Evolutionary conservation across 192 early-diverging fungal species (phyloP).

Genomic region (Backusella morwellensis): DNA sequence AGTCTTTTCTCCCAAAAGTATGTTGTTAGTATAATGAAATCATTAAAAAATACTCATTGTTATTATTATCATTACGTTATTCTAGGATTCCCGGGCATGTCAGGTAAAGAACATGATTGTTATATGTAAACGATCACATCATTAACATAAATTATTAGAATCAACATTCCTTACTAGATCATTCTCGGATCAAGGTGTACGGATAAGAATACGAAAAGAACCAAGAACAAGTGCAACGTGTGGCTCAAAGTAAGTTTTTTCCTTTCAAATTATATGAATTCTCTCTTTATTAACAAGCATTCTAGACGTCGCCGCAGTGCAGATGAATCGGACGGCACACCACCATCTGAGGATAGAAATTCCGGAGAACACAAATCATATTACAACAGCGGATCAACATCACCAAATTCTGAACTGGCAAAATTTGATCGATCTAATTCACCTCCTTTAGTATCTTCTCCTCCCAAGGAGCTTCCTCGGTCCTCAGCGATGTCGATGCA

Average conservation of each 20-base stretch:
- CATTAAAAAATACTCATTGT: not conserved
- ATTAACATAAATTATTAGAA: slow-evolving; percentile 40
- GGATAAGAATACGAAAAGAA: slow-evolving; percentile 90
- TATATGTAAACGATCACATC: not conserved
- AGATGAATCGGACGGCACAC: not conserved
- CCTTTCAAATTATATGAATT: not conserved
- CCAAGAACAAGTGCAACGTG: slow-evolving; percentile 1
- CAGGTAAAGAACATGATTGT: slow-evolving; percentile 29
- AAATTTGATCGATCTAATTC: slow-evolving; percentile 1
- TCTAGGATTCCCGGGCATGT: slow-evolving; percentile 89
- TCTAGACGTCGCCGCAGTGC: not conserved
- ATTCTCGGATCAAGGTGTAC: slow-evolving; percentile 93
- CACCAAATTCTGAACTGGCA: not conserved
- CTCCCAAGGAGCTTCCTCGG: not conserved
- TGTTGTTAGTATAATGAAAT: not conserved
- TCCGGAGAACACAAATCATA: not conserved
- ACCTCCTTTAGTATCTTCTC: not conserved
- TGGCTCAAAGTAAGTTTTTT: not conserved
- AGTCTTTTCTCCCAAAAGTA: slow-evolving; percentile 81
- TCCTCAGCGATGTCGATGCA: slow-evolving; percentile 13
- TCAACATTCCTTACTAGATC: slow-evolving; percentile 80
- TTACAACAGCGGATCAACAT: not conserved
- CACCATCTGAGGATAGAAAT: not conserved
- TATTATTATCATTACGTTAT: not conserved
- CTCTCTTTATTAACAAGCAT: not conserved